A percentile compares a stretch with the other conserved stretches of the same genome.
phyloP scores from a whole-genome alignment of 805 yeast genomes.

The Teunomyces funiuensis region DNA sequence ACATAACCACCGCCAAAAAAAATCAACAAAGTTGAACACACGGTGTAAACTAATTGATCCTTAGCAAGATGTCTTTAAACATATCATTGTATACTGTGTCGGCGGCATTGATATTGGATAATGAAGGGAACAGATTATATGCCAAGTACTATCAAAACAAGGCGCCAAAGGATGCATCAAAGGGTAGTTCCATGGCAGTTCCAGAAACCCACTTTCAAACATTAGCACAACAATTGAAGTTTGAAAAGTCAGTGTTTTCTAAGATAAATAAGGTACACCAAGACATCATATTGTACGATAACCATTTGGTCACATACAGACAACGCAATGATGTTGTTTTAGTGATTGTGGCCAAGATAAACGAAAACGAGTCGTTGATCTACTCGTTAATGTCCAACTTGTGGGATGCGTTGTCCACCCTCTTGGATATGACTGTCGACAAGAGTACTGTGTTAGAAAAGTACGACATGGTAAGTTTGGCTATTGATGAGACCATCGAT shows the following conservation, averaged over 20 bases:
- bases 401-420: constrained; percentile 75
- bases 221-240: constrained; percentile 65
- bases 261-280: constrained; percentile 81
- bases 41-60: constrained; percentile 4
- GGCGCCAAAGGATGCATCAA: constrained; percentile 26
- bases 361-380: constrained; percentile 83
- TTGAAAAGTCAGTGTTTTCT: constrained; percentile 67
- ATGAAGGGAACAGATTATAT: constrained; percentile 73
- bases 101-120: constrained; percentile 79
- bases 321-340: constrained; percentile 75
- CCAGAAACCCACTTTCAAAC: constrained; percentile 37
- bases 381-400: constrained; percentile 76
- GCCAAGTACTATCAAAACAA: constrained; percentile 83
- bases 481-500: constrained; percentile 89
- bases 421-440: constrained; percentile 71
- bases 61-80: constrained; percentile 39
- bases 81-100: constrained; percentile 77
- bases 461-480: constrained; percentile 82
- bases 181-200: constrained; percentile 3
- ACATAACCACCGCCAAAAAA: neutral
- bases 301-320: constrained; percentile 80
- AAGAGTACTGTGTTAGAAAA: constrained; percentile 74
- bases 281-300: constrained; percentile 79
- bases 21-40: constrained; percentile 7
- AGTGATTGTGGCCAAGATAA: constrained; percentile 67